A percentile compares a stretch with the other conserved stretches of the same genome.
These are phyloP conservation scores for Xylaria arbuscula DNA, from an alignment of 2,329 filamentous ascomycete genomes.

Conservation along the genomic window DNA sequence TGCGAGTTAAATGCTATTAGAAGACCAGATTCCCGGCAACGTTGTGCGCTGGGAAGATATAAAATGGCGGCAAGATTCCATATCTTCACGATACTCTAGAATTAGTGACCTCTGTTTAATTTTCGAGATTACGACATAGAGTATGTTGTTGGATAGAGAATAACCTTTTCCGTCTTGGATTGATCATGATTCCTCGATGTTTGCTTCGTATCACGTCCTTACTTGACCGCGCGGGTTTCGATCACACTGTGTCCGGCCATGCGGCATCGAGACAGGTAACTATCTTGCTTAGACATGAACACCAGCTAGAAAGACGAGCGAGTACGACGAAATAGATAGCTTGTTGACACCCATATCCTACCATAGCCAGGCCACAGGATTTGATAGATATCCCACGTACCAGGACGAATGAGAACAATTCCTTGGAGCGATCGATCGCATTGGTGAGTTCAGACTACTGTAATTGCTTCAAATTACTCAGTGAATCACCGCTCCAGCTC, in stretches of 20 bases:
- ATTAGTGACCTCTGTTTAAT: background rate
- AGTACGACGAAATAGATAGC: background rate
- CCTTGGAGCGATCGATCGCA: background rate
- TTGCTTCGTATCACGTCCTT: conserved; percentile 5
- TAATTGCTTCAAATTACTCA: background rate
- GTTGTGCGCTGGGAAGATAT: background rate
- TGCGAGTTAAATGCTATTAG: background rate
- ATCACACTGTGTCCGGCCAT: conserved; percentile 1
- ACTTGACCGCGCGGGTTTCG: conserved; percentile 1
- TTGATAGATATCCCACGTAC: background rate
- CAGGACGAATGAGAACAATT: background rate
- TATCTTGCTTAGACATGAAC: background rate
- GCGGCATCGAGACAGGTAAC: conserved; percentile 1
- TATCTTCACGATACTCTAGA: background rate
- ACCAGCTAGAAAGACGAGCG: background rate
- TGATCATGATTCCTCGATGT: background rate
- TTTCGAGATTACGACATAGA: background rate
- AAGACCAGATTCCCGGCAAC: too few relatives aligned
- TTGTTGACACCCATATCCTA: background rate
- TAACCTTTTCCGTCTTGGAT: background rate
- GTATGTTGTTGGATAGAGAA: background rate
- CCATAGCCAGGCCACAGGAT: background rate
- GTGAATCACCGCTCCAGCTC: background rate
- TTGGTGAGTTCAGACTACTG: background rate
- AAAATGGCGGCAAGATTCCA: background rate